These are phyloP conservation scores for Kwoniella dendrophila DNA, from an alignment of 768 basidiomycete species.

Conservation along the genomic window DNA sequence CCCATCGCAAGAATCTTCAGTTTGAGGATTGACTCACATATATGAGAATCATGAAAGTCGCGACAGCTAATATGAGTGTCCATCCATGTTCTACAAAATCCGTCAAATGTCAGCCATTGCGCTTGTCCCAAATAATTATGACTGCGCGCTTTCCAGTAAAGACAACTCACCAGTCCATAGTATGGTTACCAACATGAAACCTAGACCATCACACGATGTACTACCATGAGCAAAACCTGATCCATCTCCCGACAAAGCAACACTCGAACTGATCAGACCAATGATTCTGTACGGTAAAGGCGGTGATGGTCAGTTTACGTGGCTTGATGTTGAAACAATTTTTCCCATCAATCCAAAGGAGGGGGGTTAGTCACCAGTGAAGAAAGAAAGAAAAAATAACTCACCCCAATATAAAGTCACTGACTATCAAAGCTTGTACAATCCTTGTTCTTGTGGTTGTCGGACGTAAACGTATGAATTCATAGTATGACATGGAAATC, in stretches of 20 bases:
- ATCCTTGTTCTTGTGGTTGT: conserved; percentile 50
- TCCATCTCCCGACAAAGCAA: conserved; percentile 28
- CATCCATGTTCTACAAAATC: conserved; percentile 52
- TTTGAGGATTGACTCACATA: conserved; percentile 40
- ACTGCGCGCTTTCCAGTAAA: not conserved
- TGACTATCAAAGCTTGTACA: conserved; percentile 51
- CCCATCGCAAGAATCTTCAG: not conserved
- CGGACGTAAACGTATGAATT: conserved; percentile 37
- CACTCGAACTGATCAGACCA: conserved; percentile 41
- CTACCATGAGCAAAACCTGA: conserved; percentile 30
- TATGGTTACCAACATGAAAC: conserved; percentile 41
- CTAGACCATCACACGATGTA: conserved; percentile 46
- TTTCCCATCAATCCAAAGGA: not conserved
- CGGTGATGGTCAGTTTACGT: too few species aligned
- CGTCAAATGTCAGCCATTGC: not conserved
- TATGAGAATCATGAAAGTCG: conserved; percentile 56
- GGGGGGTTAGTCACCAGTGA: not conserved
- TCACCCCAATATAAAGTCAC: conserved; percentile 50
- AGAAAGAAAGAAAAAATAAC: conserved; percentile 18
- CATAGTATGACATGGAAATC: conserved; percentile 41
- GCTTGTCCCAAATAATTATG: not conserved
- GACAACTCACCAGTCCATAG: conserved; percentile 46
- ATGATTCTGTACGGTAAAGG: conserved; percentile 33
- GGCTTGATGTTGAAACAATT: too few species aligned
- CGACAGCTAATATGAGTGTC: conserved; percentile 53